phyloP scores from a whole-genome alignment of 371 early-diverging fungal genomes.

The Rhizopus sp. region DNA sequence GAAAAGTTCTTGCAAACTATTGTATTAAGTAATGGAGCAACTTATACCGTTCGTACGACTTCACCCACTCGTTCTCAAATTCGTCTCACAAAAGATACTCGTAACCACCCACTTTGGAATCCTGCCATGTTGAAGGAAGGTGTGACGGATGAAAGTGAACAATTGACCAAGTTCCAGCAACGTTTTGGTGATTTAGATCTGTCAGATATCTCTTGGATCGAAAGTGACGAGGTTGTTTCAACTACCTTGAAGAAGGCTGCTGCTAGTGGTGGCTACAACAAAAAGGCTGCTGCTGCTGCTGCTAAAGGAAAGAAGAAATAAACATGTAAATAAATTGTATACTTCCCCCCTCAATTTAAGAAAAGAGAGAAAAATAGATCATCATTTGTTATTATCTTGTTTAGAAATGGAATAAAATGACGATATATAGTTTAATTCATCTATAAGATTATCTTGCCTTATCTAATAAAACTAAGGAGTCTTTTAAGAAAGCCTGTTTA shows the following conservation, averaged over 20 bases:
- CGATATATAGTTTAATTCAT: too few relatives aligned
- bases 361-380: too few relatives aligned
- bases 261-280: conserved; percentile 35
- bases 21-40: conserved; percentile 87
- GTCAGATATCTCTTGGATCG: conserved; percentile 51
- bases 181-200: conserved; percentile 73
- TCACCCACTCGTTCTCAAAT: conserved; percentile 80
- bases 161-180: conserved; percentile 74
- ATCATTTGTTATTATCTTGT: too few relatives aligned
- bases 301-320: conserved; percentile 46
- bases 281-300: conserved; percentile 26
- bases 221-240: conserved; percentile 49
- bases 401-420: too few relatives aligned
- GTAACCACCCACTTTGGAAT: conserved; percentile 95
- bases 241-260: conserved; percentile 47
- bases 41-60: conserved; percentile 81
- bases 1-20: conserved; percentile 83
- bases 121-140: conserved; percentile 61
- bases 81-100: conserved; percentile 87
- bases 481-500: too few relatives aligned
- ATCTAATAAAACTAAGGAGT: too few relatives aligned
- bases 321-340: background rate
- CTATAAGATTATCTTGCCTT: too few relatives aligned
- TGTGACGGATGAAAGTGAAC: conserved; percentile 69
- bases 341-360: too few relatives aligned